Evolutionary conservation across 208 protist species (phyloP), one percentile per base, ranked within the genome.

Genomic region (Trypanosoma cruzi): DNA sequence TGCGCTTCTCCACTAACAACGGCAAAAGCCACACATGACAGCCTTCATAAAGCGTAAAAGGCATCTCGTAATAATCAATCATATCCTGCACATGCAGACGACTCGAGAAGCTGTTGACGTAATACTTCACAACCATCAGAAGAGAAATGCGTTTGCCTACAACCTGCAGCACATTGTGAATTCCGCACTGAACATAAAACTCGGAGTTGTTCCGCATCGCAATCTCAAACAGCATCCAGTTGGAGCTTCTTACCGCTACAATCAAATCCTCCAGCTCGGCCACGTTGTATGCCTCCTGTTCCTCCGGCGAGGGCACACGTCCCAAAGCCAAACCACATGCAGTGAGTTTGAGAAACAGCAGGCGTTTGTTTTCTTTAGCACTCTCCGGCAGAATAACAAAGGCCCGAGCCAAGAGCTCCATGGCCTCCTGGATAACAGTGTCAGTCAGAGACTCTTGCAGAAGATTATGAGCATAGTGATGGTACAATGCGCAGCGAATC

Each of bases 111-210:
- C 63, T 36, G 20, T 56, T 70, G 0, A 69, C 18, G 73, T 91
- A 96, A 73, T 79, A 93, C 60, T 89, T 92, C 13, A 96, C 81
- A 40, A 96, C 86, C 73, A 92, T 89, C 57, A 91, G 54, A 52
- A 94, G 66, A 16, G 73, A 53, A 22, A 96, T 75, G 24, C 84
- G 85, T 61, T 86, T 73, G 4, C 84, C 80, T 13, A 84, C 81
- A 54, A 85, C 32, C 65, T 82, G 68, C 54, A 96, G 68, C 10
- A 84, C 77, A 69, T 94, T 94, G 68, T 92, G 77, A 22, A 96
- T 75, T 34, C 86, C 88, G 26, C 69, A 72, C 40, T 74, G 64
- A 16, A 91, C 82, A 62, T 87, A 96, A 48, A 81, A 88, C 26
- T 77, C 71, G 5, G 80, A 79, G 71, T 94, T 81, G 32, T 75